phyloP scores from a whole-genome alignment of 139 green algal species.

The Auxenochlorella protothecoides region DNA sequence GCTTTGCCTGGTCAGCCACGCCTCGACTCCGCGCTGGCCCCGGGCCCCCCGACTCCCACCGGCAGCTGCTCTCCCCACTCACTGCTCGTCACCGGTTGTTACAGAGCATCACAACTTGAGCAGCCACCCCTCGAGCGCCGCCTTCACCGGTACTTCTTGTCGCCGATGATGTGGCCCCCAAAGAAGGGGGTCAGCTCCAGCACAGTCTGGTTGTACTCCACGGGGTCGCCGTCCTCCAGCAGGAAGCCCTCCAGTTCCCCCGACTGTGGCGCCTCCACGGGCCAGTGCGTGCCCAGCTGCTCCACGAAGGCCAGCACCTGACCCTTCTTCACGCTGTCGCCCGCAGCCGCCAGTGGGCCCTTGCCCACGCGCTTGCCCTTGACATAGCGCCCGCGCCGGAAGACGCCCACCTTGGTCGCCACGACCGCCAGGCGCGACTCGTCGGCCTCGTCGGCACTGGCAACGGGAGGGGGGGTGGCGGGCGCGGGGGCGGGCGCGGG shows the following conservation, averaged over 20 bases:
- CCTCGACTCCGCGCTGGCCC: too few relatives aligned
- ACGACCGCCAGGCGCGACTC: slow-evolving; percentile 58
- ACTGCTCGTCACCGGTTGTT: too few relatives aligned
- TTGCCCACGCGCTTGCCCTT: slow-evolving; percentile 83
- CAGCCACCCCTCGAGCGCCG: too few relatives aligned
- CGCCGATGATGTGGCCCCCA: slow-evolving; percentile 82
- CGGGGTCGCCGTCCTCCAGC: slow-evolving; percentile 64
- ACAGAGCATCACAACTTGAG: too few relatives aligned
- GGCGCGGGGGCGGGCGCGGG: slow-evolving; percentile 1
- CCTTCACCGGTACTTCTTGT: slow-evolving; percentile 61
- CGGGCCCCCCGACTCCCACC: too few relatives aligned
- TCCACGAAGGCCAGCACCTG: slow-evolving; percentile 70
- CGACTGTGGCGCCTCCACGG: slow-evolving; percentile 70
- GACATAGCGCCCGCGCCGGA: slow-evolving; percentile 65
- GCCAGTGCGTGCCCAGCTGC: slow-evolving; percentile 86
- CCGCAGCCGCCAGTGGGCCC: slow-evolving; percentile 51
- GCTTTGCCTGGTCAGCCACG: too few relatives aligned
- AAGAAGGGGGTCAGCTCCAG: slow-evolving; percentile 55
- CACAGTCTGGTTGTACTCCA: slow-evolving; percentile 69
- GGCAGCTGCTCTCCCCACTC: too few relatives aligned
- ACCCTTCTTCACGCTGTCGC: slow-evolving; percentile 74
- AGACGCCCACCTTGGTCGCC: slow-evolving; percentile 60
- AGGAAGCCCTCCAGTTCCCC: slow-evolving; percentile 71
- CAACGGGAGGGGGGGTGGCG: slow-evolving; percentile 11
- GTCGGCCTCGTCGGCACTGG: slow-evolving; percentile 32